A percentile compares a stretch with the other conserved stretches of the same genome.
phyloP scores from a whole-genome alignment of 2,329 filamentous ascomycete species.

The Pseudonectria buxi region DNA sequence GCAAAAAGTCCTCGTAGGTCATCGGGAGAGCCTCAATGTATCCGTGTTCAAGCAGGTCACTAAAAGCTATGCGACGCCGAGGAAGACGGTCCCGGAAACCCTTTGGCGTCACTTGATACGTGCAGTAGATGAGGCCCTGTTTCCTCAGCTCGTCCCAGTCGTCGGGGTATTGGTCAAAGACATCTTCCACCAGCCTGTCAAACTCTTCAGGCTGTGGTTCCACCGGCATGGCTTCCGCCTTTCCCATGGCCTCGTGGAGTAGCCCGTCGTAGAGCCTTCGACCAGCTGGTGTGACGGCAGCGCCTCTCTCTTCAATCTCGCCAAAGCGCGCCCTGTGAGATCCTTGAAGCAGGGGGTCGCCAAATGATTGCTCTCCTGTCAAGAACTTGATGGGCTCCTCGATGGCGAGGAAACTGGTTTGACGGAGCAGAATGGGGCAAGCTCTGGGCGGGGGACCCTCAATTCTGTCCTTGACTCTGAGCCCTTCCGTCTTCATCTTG shows the following conservation, averaged over 20 bases:
- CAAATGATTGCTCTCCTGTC: conserved; percentile 20
- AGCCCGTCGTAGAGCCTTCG: conserved; percentile 38
- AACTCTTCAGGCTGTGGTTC: conserved; percentile 6
- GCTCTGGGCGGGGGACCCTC: conserved; percentile 41
- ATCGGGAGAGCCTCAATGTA: conserved; percentile 35
- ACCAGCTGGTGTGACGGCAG: conserved; percentile 39
- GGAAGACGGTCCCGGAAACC: background rate
- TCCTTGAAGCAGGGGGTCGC: conserved; percentile 19
- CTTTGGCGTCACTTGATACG: conserved; percentile 19
- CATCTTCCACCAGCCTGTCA: conserved; percentile 15
- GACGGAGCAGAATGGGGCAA: conserved; percentile 41
- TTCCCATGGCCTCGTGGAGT: conserved; percentile 23
- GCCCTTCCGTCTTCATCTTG: conserved; percentile 32
- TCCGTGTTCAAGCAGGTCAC: conserved; percentile 24
- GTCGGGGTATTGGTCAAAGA: conserved; percentile 35
- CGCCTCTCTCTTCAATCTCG: conserved; percentile 45
- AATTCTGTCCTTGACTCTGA: conserved; percentile 40
- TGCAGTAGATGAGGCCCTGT: conserved; percentile 32
- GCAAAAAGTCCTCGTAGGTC: conserved; percentile 48
- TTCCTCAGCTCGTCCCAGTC: conserved; percentile 28
- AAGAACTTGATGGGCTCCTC: conserved; percentile 39
- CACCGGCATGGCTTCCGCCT: background rate
- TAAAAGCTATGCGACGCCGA: background rate
- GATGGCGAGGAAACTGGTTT: conserved; percentile 46
- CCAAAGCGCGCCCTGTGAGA: conserved; percentile 43